Percentiles rank a stretch among this genome's conserved stretches.
phyloP scores from a whole-genome alignment of 2,329 filamentous ascomycete species.

The Cordyceps tenuipes region DNA sequence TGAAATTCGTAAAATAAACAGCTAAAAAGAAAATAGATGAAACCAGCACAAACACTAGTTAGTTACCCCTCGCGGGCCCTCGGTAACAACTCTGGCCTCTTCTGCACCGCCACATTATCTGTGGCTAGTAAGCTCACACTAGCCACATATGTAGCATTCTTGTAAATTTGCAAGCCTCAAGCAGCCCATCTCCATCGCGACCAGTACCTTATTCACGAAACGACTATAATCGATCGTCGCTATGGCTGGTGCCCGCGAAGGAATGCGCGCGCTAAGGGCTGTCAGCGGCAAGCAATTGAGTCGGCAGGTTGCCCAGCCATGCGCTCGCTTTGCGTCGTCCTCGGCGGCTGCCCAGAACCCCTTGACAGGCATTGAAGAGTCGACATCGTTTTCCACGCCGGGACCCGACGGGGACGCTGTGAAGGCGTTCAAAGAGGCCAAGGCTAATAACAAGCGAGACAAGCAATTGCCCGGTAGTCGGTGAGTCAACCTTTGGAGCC shows the following conservation, averaged over 20 bases:
- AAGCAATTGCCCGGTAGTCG: slow-evolving; percentile 38
- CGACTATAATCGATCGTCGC: slow-evolving; percentile 14
- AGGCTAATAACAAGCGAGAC: slow-evolving; percentile 27
- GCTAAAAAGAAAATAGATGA: no score
- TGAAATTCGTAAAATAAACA: no score
- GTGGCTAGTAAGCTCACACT: slow-evolving; percentile 8
- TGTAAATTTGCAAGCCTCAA: slow-evolving; percentile 7
- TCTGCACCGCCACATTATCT: slow-evolving; percentile 5
- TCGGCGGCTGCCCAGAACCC: slow-evolving; percentile 27
- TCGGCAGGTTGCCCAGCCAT: slow-evolving; percentile 18
- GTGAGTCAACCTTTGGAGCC: slow-evolving; percentile 24
- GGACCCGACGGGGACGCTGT: slow-evolving; percentile 29
- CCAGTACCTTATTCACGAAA: not conserved
- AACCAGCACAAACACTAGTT: no score
- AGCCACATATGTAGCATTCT: slow-evolving; percentile 8
- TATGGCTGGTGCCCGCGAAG: slow-evolving; percentile 36
- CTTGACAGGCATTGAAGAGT: slow-evolving; percentile 41
- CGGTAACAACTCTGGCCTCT: no score
- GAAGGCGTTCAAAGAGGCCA: slow-evolving; percentile 33
- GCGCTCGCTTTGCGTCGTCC: slow-evolving; percentile 38
- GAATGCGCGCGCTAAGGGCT: slow-evolving; percentile 27
- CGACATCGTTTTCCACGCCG: slow-evolving; percentile 40
- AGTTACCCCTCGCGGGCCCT: no score
- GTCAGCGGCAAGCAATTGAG: slow-evolving; percentile 23
- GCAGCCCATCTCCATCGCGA: slow-evolving; percentile 1